phyloP scores from a whole-genome alignment of 75 land plant genomes.

The Selaginella tamariscina region DNA sequence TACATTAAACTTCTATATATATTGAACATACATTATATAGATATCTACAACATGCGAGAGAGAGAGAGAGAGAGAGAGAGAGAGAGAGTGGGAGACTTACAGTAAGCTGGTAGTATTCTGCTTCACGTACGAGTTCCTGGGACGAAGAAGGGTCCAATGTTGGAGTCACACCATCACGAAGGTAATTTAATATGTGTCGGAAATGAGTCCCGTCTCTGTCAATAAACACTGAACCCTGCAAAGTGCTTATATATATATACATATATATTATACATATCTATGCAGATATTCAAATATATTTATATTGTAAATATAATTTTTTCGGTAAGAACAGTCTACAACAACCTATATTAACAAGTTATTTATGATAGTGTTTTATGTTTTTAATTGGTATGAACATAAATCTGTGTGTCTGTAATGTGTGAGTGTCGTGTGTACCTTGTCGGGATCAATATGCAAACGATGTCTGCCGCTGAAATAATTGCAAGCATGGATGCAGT shows the following conservation, averaged over 20 bases:
- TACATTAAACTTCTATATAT: too few relatives aligned
- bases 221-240: constrained; percentile 69
- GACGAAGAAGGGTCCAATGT: constrained; percentile 34
- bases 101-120: constrained; percentile 81
- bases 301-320: too few relatives aligned
- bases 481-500: constrained; percentile 89
- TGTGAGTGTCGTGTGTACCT: neutral
- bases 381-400: too few relatives aligned
- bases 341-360: too few relatives aligned
- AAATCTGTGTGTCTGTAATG: too few relatives aligned
- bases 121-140: constrained; percentile 70
- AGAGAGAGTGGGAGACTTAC: constrained; percentile 26
- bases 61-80: neutral
- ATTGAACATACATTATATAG: too few relatives aligned
- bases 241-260: too few relatives aligned
- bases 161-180: constrained; percentile 76
- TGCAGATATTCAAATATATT: too few relatives aligned
- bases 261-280: too few relatives aligned
- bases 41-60: too few relatives aligned
- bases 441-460: constrained; percentile 28
- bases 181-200: constrained; percentile 78
- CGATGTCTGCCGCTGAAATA: constrained; percentile 87
- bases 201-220: constrained; percentile 95
- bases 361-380: too few relatives aligned
- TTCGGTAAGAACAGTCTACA: too few relatives aligned